Evolutionary conservation across 2,329 filamentous ascomycete genomes (phyloP).

Genomic region (Corynespora cassiicola): DNA sequence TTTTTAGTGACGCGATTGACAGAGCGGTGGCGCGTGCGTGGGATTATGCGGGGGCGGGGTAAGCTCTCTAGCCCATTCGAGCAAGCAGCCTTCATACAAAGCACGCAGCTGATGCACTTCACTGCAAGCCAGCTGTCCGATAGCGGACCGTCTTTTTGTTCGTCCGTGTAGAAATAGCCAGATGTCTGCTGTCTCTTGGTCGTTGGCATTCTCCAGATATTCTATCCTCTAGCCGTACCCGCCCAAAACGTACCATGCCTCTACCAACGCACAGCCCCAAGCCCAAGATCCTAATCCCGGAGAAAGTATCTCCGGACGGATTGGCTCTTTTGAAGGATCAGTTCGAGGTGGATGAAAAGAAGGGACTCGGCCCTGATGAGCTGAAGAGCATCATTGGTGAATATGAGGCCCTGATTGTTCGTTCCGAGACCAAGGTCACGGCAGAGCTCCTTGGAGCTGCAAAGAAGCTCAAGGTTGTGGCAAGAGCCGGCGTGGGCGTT

Average conservation of each 20-base stretch:
- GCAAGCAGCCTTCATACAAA: conserved; percentile 26
- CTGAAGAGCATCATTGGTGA: conserved; percentile 70
- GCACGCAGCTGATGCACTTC: conserved; percentile 30
- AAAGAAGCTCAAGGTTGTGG: conserved; percentile 76
- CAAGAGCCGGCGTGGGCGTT: conserved; percentile 78
- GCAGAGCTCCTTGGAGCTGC: conserved; percentile 70
- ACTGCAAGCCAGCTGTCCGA: conserved; percentile 13
- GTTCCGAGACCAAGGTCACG: conserved; percentile 83
- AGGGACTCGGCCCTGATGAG: conserved; percentile 67
- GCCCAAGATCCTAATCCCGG: conserved; percentile 72
- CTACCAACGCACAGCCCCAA: conserved; percentile 34
- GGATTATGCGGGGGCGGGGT: conserved; percentile 44
- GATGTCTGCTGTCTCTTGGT: background rate
- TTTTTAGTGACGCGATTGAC: conserved; percentile 7
- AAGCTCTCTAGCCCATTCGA: conserved; percentile 21
- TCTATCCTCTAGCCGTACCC: conserved; percentile 1
- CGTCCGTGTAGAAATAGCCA: conserved; percentile 16
- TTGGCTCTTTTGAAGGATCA: conserved; percentile 70
- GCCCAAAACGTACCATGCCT: conserved; percentile 31
- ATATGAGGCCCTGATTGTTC: conserved; percentile 79
- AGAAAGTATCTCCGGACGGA: conserved; percentile 82
- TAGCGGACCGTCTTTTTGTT: conserved; percentile 12
- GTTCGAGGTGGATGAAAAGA: conserved; percentile 73
- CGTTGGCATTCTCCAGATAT: conserved; percentile 1
- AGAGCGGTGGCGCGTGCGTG: conserved; percentile 28